A percentile compares a stretch with the other conserved stretches of the same genome.
phyloP scores from a whole-genome alignment of 768 basidiomycete genomes.

The Boletus eberwhitei region DNA sequence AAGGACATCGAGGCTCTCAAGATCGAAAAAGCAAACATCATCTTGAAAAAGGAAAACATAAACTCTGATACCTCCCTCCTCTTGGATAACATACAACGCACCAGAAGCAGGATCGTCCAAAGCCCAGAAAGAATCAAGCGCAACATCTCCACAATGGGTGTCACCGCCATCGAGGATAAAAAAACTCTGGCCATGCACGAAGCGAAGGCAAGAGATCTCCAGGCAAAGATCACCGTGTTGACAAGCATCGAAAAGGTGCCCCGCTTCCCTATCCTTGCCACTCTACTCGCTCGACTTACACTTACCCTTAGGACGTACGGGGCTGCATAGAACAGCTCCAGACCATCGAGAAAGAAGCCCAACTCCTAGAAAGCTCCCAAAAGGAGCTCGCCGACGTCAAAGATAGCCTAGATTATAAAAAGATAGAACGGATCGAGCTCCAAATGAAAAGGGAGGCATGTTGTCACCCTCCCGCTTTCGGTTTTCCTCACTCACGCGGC shows the following conservation, averaged over 20 bases:
- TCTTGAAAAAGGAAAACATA: conserved; percentile 67
- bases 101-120: conserved; percentile 77
- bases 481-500: neutral
- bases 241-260: conserved; percentile 73
- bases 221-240: conserved; percentile 68
- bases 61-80: conserved; percentile 57
- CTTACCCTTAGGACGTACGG: conserved; percentile 56
- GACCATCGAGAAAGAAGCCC: conserved; percentile 65
- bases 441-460: conserved; percentile 64
- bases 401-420: conserved; percentile 67
- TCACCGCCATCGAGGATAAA: conserved; percentile 68
- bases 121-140: conserved; percentile 88
- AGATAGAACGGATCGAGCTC: conserved; percentile 71
- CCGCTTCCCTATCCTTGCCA: neutral
- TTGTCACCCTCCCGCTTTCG: neutral
- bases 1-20: conserved; percentile 71
- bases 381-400: conserved; percentile 67
- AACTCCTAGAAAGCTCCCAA: conserved; percentile 57
- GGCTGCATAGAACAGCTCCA: conserved; percentile 74
- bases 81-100: conserved; percentile 59
- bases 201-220: conserved; percentile 72
- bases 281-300: neutral
- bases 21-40: conserved; percentile 59
- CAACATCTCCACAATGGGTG: conserved; percentile 74
- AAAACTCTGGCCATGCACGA: conserved; percentile 61